Evolutionary conservation across 179 eudicot species (phyloP), one percentile per base, ranked within the genome.

Genomic region (Pouteria campechiana): DNA sequence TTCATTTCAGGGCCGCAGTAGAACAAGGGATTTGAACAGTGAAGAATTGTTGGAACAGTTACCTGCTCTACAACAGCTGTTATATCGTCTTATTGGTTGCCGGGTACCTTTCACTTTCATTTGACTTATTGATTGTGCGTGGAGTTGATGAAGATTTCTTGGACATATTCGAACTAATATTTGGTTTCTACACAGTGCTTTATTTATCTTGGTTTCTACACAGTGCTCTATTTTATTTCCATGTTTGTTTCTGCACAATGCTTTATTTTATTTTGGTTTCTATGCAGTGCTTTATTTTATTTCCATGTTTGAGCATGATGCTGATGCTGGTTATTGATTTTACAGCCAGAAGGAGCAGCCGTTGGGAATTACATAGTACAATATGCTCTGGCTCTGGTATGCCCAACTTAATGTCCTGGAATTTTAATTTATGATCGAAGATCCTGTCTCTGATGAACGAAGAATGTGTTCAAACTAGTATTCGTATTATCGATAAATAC

Each of bases 291-390:
- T 25, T 2, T 20, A 17, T 43, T 17, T 7, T 25, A 7, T 22
- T 2, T 15, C 15, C n/a, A 28, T 4, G 15, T 37, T 25, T 16
- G 43, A 22, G 31, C 44, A 20, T 32, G 31, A 18, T 22, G 5
- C 21, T 42, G 30, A 41, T 32, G 29, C 28, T 22, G 12, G 14
- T 7, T 41, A 58, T 33, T 57, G 11, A 14, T 37, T 30, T 61
- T 41, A 28, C 84, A 86, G 93, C 96, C 96, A 27, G 96, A 86
- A 61, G 96, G 96, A 44, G 93, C 96, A 43, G 96, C 96, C 35
- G 69, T 63, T 10, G 54, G 72, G 67, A 83, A 86, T 68, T 86
- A 83, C 51, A 75, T 86, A 13, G 83, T 86, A 58, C 96, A 86
- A 57, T 86, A 82, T 73, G 96, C 93, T 14, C 70, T 86, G 29